phyloP scores from a whole-genome alignment of 2,329 filamentous ascomycete species.

The Aspergillus ruber region DNA sequence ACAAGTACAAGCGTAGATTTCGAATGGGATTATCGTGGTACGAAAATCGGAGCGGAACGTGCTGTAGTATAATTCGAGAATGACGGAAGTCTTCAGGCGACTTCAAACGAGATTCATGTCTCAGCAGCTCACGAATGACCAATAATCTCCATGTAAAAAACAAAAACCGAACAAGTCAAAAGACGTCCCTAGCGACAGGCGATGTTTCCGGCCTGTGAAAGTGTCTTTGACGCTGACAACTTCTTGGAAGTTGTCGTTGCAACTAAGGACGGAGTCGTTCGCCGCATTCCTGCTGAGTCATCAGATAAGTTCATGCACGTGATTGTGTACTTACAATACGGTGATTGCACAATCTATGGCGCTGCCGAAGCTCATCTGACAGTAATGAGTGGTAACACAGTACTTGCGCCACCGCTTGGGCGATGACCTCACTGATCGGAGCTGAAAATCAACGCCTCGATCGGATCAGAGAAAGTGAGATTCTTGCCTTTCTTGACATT shows the following conservation, averaged over 20 bases:
- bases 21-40: not conserved
- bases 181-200: too few species aligned
- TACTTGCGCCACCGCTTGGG: constrained; percentile 6
- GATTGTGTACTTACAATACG: not conserved
- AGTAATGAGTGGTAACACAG: constrained; percentile 1
- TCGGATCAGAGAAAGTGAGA: not conserved
- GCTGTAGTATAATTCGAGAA: not conserved
- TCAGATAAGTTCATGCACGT: not conserved
- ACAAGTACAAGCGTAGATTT: not conserved
- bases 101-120: not conserved
- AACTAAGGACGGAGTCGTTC: not conserved
- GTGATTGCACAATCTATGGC: not conserved
- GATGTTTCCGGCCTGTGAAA: not conserved
- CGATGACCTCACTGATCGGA: constrained; percentile 20
- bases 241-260: not conserved
- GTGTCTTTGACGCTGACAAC: not conserved
- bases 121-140: not conserved
- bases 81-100: not conserved
- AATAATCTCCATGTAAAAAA: not conserved
- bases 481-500: not conserved
- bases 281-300: not conserved
- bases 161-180: not conserved
- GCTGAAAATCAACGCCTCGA: constrained; percentile 6
- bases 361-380: not conserved
- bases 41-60: not conserved